Conservation (phyloP, 768 basidiomycete species). For the Cystobasidiopsis lactophilus region DNA sequence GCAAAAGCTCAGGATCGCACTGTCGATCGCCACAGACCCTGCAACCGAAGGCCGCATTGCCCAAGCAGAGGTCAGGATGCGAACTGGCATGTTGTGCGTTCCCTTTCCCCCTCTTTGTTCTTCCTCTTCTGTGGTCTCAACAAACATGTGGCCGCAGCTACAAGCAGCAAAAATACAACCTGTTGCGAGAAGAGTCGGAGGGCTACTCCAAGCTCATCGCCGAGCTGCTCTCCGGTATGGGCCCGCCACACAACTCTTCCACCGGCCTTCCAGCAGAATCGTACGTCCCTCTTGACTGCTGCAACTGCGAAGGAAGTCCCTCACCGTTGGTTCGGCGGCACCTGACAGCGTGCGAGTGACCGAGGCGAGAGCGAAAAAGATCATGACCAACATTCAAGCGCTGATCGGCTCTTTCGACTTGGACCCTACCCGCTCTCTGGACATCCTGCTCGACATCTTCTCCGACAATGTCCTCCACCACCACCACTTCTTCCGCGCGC, state of each 20-base stretch:
- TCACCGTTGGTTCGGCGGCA: no score
- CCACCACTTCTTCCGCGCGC: slow-evolving; percentile 65
- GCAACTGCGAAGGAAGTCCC: background rate
- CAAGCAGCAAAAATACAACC: slow-evolving; percentile 95
- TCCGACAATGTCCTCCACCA: slow-evolving; percentile 60
- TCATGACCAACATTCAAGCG: slow-evolving; percentile 62
- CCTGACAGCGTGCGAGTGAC: background rate
- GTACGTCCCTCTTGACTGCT: background rate
- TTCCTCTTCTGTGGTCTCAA: no score
- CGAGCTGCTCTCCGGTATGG: slow-evolving; percentile 56
- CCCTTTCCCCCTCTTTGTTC: background rate
- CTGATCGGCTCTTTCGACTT: slow-evolving; percentile 91
- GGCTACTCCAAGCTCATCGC: slow-evolving; percentile 82
- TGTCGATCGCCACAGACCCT: background rate
- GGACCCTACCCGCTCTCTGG: slow-evolving; percentile 80
- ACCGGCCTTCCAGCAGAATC: slow-evolving; percentile 25
- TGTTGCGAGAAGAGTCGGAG: slow-evolving; percentile 89
- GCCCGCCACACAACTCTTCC: slow-evolving; percentile 44
- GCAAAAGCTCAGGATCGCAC: background rate
- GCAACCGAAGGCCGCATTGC: background rate
- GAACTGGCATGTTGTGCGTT: background rate
- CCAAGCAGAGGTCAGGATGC: background rate
- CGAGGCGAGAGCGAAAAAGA: slow-evolving; percentile 40
- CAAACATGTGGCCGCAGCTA: no score
- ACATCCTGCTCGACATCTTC: slow-evolving; percentile 78